A percentile compares a stretch with the other conserved stretches of the same genome.
phyloP scores from a whole-genome alignment of 108 stramenopile species.

The Nannochloropsis gaditana region DNA sequence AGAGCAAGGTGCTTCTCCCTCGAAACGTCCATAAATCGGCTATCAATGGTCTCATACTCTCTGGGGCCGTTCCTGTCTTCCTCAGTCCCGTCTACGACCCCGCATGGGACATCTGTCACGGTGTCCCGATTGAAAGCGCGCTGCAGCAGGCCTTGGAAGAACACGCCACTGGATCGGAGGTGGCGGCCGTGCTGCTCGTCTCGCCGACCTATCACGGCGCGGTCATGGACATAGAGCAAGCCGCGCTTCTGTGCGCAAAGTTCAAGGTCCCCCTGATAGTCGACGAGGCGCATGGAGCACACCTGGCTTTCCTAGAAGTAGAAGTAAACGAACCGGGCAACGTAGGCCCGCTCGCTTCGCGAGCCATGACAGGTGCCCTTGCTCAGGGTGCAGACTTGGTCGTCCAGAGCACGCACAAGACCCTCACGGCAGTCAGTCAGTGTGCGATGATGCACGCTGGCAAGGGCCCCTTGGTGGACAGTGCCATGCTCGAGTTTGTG shows the following conservation, averaged over 20 bases:
- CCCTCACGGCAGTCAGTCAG: conserved; percentile 41
- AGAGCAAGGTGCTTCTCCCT: conserved; percentile 28
- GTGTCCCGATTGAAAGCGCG: not conserved
- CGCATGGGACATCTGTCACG: conserved; percentile 26
- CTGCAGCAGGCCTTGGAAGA: not conserved
- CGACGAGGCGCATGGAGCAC: conserved; percentile 55
- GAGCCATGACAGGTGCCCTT: conserved; percentile 34
- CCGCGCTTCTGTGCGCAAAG: conserved; percentile 24
- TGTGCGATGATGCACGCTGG: conserved; percentile 47
- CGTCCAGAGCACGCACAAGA: conserved; percentile 54
- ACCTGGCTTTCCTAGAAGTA: conserved; percentile 37
- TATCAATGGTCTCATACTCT: conserved; percentile 38
- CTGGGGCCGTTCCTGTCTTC: conserved; percentile 40
- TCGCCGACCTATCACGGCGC: conserved; percentile 51
- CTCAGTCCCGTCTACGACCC: conserved; percentile 31
- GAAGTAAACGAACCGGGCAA: not conserved
- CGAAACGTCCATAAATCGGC: conserved; percentile 42
- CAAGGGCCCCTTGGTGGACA: conserved; percentile 17
- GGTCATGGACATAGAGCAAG: conserved; percentile 28
- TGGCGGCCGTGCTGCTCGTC: conserved; percentile 49
- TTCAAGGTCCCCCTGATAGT: conserved; percentile 47
- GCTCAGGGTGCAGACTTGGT: conserved; percentile 48
- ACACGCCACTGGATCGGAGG: conserved; percentile 12
- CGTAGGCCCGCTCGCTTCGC: not conserved
- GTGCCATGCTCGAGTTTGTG: not conserved